Evolutionary conservation across 1,139 yeast genomes (phyloP).

Genomic region (Hansenula sp.): DNA sequence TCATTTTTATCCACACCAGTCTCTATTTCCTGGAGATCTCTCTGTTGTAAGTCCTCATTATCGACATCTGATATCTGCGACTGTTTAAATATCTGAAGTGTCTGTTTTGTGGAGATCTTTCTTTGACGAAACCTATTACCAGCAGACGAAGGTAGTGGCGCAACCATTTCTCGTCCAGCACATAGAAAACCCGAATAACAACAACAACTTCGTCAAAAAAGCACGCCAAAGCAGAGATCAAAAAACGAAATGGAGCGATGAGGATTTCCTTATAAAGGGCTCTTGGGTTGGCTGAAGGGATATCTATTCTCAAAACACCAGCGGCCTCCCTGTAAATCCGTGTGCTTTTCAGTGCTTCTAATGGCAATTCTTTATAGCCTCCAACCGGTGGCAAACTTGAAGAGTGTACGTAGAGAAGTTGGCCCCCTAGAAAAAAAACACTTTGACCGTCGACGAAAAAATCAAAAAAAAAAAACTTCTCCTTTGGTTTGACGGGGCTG

Average conservation of each 20-base stretch:
- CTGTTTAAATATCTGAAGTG: slow-evolving; percentile 75
- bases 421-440: too few species aligned
- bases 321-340: too few species aligned
- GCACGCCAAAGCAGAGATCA: background rate
- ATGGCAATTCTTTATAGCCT: too few species aligned
- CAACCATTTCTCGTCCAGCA: slow-evolving; percentile 9
- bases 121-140: slow-evolving; percentile 24
- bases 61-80: slow-evolving; percentile 78
- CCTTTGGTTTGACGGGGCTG: background rate
- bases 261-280: background rate
- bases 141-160: slow-evolving; percentile 14
- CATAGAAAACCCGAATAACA: too few species aligned
- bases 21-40: slow-evolving; percentile 86
- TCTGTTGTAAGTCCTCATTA: slow-evolving; percentile 60
- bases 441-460: too few species aligned
- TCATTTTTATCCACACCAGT: slow-evolving; percentile 98
- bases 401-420: too few species aligned
- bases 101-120: slow-evolving; percentile 41
- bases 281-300: too few species aligned
- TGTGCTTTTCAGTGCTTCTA: too few species aligned
- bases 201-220: too few species aligned
- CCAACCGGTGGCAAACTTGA: too few species aligned
- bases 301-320: too few species aligned
- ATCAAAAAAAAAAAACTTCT: too few species aligned
- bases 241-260: background rate